Percentiles rank a stretch among this genome's conserved stretches.
Evolutionary conservation across 345 rosid genomes (phyloP).

Genomic region (Euphorbia lathyris): DNA sequence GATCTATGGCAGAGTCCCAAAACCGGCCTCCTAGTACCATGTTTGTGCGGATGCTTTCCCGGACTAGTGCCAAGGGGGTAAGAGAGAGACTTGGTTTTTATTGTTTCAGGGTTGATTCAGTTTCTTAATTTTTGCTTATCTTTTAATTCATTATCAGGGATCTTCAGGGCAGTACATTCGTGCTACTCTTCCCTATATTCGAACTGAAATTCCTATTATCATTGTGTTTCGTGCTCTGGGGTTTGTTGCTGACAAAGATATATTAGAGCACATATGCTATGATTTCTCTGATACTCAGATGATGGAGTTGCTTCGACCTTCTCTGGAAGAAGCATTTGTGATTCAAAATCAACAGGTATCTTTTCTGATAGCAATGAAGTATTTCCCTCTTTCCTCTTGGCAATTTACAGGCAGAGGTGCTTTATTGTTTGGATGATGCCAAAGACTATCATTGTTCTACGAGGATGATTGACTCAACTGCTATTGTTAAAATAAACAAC

Average conservation of each 20-base stretch:
- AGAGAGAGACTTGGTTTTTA: constrained; percentile 9
- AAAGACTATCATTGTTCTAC: neutral
- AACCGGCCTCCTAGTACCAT: constrained; percentile 95
- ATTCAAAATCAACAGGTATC: constrained; percentile 95
- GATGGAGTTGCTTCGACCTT: constrained; percentile 98
- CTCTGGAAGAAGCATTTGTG: constrained; percentile 96
- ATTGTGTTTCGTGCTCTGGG: constrained; percentile 97
- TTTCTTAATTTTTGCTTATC: neutral
- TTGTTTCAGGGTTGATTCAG: neutral
- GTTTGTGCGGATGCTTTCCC: constrained; percentile 99
- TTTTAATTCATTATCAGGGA: constrained; percentile 49
- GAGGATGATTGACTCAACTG: neutral
- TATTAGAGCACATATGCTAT: constrained; percentile 89
- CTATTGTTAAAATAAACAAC: neutral
- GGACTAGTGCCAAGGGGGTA: constrained; percentile 98
- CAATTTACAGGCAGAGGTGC: too few species aligned
- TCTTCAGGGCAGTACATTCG: constrained; percentile 94
- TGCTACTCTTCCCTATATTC: constrained; percentile 94
- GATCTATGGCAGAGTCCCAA: constrained; percentile 97
- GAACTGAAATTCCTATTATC: constrained; percentile 95
- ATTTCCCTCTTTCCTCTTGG: too few species aligned
- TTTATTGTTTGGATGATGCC: neutral
- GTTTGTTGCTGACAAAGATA: constrained; percentile 95
- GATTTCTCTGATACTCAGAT: constrained; percentile 85
- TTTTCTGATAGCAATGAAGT: neutral